These are phyloP conservation scores for Leishmania tarentolae DNA, from an alignment of 208 protist genomes.

Conservation along the genomic window DNA sequence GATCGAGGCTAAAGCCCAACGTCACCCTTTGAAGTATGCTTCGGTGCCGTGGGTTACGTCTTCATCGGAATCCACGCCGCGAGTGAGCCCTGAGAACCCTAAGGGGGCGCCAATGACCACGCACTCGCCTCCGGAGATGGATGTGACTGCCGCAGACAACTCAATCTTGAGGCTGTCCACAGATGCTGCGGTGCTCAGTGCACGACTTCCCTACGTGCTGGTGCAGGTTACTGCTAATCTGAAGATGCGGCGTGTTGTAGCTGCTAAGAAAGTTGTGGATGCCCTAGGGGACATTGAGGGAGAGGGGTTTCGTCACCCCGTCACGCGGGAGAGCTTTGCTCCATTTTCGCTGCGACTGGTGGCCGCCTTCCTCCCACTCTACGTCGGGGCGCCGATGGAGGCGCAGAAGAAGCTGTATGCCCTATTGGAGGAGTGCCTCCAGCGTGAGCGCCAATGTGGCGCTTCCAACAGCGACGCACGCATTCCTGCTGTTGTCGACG, in stretches of 20 bases:
- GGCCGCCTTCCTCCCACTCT: slow-evolving; percentile 63
- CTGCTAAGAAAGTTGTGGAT: slow-evolving; percentile 63
- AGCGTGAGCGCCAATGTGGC: slow-evolving; percentile 19
- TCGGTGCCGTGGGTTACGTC: slow-evolving; percentile 4
- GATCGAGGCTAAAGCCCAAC: slow-evolving; percentile 23
- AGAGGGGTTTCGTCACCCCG: slow-evolving; percentile 54
- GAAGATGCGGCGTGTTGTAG: slow-evolving; percentile 57
- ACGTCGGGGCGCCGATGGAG: slow-evolving; percentile 56
- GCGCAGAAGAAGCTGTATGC: slow-evolving; percentile 56
- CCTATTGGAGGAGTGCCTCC: slow-evolving; percentile 59
- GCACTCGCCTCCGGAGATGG: background rate
- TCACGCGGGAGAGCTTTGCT: slow-evolving; percentile 57
- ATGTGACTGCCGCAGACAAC: background rate
- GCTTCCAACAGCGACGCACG: background rate
- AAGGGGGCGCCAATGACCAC: background rate
- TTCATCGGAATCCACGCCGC: background rate
- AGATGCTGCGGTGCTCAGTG: slow-evolving; percentile 21
- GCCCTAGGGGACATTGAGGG: slow-evolving; percentile 69
- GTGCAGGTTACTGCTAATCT: slow-evolving; percentile 80
- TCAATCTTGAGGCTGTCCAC: slow-evolving; percentile 10
- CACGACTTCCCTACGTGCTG: slow-evolving; percentile 61
- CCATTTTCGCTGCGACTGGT: slow-evolving; percentile 86
- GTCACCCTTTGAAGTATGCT: slow-evolving; percentile 14
- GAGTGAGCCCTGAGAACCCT: background rate
- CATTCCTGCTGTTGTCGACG: background rate